A percentile compares a stretch with the other conserved stretches of the same genome.
Conservation (phyloP, 441 rosid species). For the Sinapis alba region DNA sequence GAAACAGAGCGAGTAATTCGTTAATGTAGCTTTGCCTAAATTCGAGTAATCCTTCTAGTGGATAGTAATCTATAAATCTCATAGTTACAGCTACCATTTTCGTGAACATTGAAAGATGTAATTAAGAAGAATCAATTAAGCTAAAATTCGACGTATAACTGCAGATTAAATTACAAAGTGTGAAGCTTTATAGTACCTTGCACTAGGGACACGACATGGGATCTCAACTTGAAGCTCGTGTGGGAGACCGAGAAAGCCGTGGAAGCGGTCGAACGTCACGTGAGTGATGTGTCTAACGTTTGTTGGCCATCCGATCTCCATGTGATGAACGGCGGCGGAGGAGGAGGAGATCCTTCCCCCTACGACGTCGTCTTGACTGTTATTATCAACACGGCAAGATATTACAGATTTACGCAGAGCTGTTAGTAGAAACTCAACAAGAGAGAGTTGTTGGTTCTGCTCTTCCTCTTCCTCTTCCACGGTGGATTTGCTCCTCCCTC, state of each 20-base stretch:
- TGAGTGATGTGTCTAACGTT: constrained; percentile 88
- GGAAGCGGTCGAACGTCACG: constrained; percentile 91
- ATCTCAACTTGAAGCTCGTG: constrained; percentile 93
- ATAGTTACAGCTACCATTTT: neutral
- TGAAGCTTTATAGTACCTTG: constrained; percentile 56
- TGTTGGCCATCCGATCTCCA: constrained; percentile 97
- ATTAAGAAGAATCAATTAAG: neutral
- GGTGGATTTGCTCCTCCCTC: constrained; percentile 34
- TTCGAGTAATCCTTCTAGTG: too few relatives aligned
- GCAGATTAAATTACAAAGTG: constrained; percentile 33
- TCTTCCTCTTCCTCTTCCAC: constrained; percentile 40
- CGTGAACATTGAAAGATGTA: neutral
- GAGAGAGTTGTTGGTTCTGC: constrained; percentile 70
- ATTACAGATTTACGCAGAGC: constrained; percentile 89
- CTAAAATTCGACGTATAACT: neutral
- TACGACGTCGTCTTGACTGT: constrained; percentile 30
- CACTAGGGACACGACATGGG: constrained; percentile 92
- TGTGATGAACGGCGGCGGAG: constrained; percentile 55
- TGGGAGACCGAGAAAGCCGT: constrained; percentile 91
- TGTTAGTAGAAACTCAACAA: constrained; percentile 61
- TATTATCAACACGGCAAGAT: constrained; percentile 70
- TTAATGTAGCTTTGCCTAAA: too few relatives aligned
- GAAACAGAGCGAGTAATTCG: too few relatives aligned
- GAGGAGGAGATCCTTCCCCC: constrained; percentile 39
- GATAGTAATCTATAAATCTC: too few relatives aligned